phyloP scores from a whole-genome alignment of 2,329 filamentous ascomycete species.

The Ophiosphaerella herpotricha region DNA sequence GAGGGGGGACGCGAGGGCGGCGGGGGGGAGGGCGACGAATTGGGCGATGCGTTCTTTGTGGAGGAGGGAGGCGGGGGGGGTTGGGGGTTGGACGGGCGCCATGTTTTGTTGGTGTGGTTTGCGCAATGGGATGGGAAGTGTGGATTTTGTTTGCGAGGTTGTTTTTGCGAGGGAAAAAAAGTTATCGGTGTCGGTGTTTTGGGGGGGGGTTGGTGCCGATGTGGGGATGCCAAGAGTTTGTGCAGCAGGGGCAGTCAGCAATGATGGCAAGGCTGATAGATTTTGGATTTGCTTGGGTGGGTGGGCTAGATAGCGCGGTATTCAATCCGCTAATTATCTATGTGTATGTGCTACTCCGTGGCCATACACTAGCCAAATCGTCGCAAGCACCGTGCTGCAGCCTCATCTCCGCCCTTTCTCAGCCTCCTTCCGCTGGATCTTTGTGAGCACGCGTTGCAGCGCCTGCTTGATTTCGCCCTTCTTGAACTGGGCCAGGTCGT shows the following conservation, averaged over 20 bases:
- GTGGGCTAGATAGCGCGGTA: too few relatives aligned
- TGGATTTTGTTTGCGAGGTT: too few relatives aligned
- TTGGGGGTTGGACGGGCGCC: conserved; percentile 26
- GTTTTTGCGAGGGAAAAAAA: conserved; percentile 28
- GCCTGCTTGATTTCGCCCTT: conserved; percentile 84
- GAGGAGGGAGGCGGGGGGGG: conserved; percentile 57
- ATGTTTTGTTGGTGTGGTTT: conserved; percentile 13
- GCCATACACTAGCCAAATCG: not conserved
- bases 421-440: conserved; percentile 58
- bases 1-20: conserved; percentile 68
- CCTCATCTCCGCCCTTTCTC: conserved; percentile 25
- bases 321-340: not conserved
- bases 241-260: too few relatives aligned
- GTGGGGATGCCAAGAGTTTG: conserved; percentile 11
- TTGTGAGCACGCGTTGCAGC: conserved; percentile 59
- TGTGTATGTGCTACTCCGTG: not conserved
- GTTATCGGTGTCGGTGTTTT: conserved; percentile 32
- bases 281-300: too few relatives aligned
- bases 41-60: conserved; percentile 79
- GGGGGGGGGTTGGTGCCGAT: conserved; percentile 12
- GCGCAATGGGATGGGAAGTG: conserved; percentile 9
- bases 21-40: conserved; percentile 74
- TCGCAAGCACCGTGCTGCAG: not conserved
- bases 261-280: too few relatives aligned
- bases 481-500: conserved; percentile 78